Base-by-base conservation (phyloP, 805 yeast species). In the Saccharomycopsis olivae region DNA sequence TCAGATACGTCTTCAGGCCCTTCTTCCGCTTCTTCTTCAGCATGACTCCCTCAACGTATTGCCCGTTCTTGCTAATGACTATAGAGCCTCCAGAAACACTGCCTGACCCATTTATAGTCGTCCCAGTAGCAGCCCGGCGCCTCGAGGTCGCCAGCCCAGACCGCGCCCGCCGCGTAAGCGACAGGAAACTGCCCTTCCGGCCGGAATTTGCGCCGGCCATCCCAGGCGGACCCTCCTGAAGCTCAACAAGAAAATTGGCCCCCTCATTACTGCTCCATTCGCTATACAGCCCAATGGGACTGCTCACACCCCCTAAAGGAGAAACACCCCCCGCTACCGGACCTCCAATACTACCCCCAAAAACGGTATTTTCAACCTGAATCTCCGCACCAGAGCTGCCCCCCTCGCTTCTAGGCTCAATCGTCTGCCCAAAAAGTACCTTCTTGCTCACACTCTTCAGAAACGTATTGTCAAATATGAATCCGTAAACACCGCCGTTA, bases 401-500 rank as follows among this genome's bases (percentile, higher is more conserved):
- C 10, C 6, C 10, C 25, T 8, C 10, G 25, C 25, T 25, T 18
- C 21, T 11, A 23, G 20, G 23, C n/a, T 40, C 42, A 20, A 61
- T 58, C 40, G 62, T 62, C 33, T 68, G 71, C 40, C 77, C 71
- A 58, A 87, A 87, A 41, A 77, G 64, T 1, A 89, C 75, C 44
- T 81, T 85, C 57, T 89, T 92, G 35, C 86, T 77, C 17, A 78
- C 79, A 24, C 80, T 84, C 53, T 83, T 86, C 24, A 95, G 80
- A 51, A 87, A 85, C 0, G 95, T 81, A 60, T 89, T 89, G 59
- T 89, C 97, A 53, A 89, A 81, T 19, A 92, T 79, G 55, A 89
- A 83, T 0, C 96, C 96, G 59, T 72, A 81, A 51, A 78, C 70
- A 1, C 89, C 89, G 6, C 78, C 82, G 18, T 67, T 63, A 2